Evolutionary conservation across 2,329 filamentous ascomycete species (phyloP).

Genomic region (Orbilia ellipsospora): DNA sequence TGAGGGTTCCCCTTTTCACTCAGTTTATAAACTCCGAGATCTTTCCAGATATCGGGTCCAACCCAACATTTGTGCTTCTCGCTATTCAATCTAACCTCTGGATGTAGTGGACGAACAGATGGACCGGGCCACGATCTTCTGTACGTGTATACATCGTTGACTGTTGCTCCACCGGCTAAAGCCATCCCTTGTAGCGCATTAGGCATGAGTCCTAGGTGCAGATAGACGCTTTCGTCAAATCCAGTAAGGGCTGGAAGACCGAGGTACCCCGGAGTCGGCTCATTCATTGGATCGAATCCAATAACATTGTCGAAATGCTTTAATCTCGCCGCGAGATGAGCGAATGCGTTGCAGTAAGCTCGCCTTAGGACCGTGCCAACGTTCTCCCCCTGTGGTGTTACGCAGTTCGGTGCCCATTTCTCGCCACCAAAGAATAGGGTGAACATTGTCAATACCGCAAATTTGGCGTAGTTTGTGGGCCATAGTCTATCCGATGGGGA

Average conservation of each 20-base stretch:
- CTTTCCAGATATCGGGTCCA: slow-evolving; percentile 62
- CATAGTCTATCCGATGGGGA: slow-evolving; percentile 68
- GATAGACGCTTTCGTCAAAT: slow-evolving; percentile 64
- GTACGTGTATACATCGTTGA: slow-evolving; percentile 62
- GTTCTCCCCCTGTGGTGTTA: slow-evolving; percentile 77
- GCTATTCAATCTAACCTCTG: slow-evolving; percentile 61
- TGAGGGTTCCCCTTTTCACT: slow-evolving; percentile 61
- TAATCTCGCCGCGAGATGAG: slow-evolving; percentile 77
- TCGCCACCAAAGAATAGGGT: slow-evolving; percentile 91
- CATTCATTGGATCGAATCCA: slow-evolving; percentile 65
- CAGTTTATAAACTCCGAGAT: slow-evolving; percentile 61
- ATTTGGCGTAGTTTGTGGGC: slow-evolving; percentile 93
- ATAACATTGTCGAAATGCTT: slow-evolving; percentile 59
- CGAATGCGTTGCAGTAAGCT: slow-evolving; percentile 84
- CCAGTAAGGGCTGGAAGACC: slow-evolving; percentile 63
- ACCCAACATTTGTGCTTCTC: slow-evolving; percentile 60
- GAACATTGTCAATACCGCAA: slow-evolving; percentile 90
- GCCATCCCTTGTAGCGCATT: slow-evolving; percentile 63
- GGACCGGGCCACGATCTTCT: slow-evolving; percentile 64
- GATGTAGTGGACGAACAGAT: slow-evolving; percentile 62
- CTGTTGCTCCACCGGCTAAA: slow-evolving; percentile 63
- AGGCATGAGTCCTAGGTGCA: slow-evolving; percentile 64
- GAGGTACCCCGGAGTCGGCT: slow-evolving; percentile 64
- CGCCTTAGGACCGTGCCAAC: slow-evolving; percentile 93
- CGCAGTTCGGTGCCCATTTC: slow-evolving; percentile 84